Evolutionary conservation across 139 green algal genomes (phyloP).

Genomic region (Desmodesmus armatus): DNA sequence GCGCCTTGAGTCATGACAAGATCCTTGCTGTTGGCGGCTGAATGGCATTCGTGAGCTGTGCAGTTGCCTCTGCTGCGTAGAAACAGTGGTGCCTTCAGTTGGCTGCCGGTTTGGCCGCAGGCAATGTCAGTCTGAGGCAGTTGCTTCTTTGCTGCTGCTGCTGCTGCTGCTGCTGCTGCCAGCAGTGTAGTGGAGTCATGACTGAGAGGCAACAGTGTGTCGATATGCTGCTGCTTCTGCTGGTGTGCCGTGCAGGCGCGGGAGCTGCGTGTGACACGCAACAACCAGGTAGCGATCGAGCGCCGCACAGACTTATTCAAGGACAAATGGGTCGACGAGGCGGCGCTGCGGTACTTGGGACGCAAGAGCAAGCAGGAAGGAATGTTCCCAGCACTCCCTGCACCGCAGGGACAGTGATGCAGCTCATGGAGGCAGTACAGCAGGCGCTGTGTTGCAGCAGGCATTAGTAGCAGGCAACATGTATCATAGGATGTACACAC

Average conservation of each 20-base stretch:
- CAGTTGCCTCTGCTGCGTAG: background rate
- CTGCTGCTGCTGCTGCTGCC: background rate
- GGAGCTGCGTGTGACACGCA: conserved; percentile 43
- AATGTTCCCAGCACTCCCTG: background rate
- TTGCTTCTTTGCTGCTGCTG: background rate
- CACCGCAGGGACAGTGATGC: background rate
- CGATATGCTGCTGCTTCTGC: background rate
- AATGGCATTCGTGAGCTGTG: background rate
- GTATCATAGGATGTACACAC: no score
- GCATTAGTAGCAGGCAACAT: no score
- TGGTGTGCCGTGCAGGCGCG: conserved; percentile 50
- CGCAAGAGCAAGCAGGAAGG: background rate
- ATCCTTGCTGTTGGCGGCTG: background rate
- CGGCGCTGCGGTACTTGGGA: conserved; percentile 76
- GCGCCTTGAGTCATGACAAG: no score
- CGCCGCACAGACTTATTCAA: conserved; percentile 63
- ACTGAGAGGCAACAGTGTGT: no score
- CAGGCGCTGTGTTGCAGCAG: no score
- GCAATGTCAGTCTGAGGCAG: no score
- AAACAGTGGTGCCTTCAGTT: no score
- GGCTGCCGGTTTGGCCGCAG: no score
- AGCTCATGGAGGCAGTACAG: background rate
- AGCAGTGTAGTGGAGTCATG: no score
- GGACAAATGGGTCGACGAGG: conserved; percentile 85
- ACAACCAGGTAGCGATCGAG: conserved; percentile 8